Evolutionary conservation across 306 rosid species (phyloP), one percentile per base, ranked within the genome.

Genomic region (Benincasa hispida): DNA sequence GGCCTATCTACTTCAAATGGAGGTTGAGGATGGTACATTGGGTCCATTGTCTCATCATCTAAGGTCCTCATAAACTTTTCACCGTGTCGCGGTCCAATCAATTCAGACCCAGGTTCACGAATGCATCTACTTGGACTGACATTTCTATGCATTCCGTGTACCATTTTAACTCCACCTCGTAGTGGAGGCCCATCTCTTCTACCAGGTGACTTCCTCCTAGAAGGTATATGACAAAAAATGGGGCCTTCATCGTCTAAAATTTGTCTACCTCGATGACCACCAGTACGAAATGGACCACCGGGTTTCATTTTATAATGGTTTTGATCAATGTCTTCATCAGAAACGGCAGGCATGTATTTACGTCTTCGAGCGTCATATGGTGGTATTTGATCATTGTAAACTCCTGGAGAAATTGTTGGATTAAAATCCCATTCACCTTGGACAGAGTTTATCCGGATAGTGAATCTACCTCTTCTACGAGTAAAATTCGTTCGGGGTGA

Each of bases 181-280:
- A 50, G 48, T 45, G 77, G 63, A 51, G 75, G 68, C 12, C 56
- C 85, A 56, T 85, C 89, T 80, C 82, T 84, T 39, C 85, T 90
- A 72, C 88, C 84, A 6, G 96, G 91, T 59, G 97, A 91, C 56
- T 87, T 83, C 78, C 97, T 85, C 88, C 98, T 87, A 37, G 89
- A 85, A 74, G 89, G 82, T n/a, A 91, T 82, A 65, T 81, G 86
- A 17, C 62, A 87, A 66, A 76, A 72, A 21, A 77, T 14, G 15
- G 88, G 82, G 41, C 86, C 82, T 41, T 82, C 93, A 80, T 86
- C 93, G 80, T 83, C 87, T 83, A 87, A 74, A 35, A 83, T 82
- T 76, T 86, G 87, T 88, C 97, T 86, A 37, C 96, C 88, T 76
- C 88, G 83, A 53, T 87, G 89, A 80, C 88, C 89, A 85, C 88